Evolutionary conservation across 345 rosid genomes (phyloP).

Genomic region (Eutrema japonicum): DNA sequence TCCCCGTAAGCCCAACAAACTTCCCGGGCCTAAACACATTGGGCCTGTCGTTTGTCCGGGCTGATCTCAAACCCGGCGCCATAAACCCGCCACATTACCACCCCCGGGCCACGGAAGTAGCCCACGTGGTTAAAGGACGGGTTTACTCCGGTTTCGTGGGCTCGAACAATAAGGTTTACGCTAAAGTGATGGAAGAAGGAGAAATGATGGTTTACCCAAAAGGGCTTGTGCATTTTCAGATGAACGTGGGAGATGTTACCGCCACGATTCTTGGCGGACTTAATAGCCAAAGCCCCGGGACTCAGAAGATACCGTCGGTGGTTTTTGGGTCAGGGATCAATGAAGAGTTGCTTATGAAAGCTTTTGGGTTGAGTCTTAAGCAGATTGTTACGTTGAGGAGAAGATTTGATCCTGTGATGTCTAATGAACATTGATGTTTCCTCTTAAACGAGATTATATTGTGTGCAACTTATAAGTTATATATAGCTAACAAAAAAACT

Average conservation of each 20-base stretch:
- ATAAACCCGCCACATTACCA: constrained; percentile 84
- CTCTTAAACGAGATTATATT: constrained; percentile 8
- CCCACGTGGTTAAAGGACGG: constrained; percentile 61
- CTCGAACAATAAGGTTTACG: constrained; percentile 59
- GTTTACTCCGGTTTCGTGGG: constrained; percentile 83
- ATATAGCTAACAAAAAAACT: too few relatives aligned
- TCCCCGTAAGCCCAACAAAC: constrained; percentile 55
- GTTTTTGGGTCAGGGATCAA: constrained; percentile 81
- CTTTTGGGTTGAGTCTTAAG: constrained; percentile 67
- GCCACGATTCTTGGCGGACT: constrained; percentile 74
- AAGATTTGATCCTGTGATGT: constrained; percentile 51
- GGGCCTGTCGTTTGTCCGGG: constrained; percentile 71
- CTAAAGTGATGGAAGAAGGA: constrained; percentile 74
- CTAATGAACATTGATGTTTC: constrained; percentile 38
- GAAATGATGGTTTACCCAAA: constrained; percentile 90
- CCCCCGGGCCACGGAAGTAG: constrained; percentile 78
- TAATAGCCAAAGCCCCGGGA: constrained; percentile 77
- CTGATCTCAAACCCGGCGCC: constrained; percentile 67
- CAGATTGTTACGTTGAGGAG: constrained; percentile 63
- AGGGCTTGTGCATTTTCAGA: constrained; percentile 81
- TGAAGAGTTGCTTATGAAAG: constrained; percentile 67
- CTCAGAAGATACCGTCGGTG: constrained; percentile 61
- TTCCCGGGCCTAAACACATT: constrained; percentile 82
- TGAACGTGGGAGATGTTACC: constrained; percentile 70
- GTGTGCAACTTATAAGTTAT: constrained; percentile 3